Evolutionary conservation across 169 alveolate species (phyloP), one percentile per base, ranked within the genome.

Genomic region (Plasmodium relictum): DNA sequence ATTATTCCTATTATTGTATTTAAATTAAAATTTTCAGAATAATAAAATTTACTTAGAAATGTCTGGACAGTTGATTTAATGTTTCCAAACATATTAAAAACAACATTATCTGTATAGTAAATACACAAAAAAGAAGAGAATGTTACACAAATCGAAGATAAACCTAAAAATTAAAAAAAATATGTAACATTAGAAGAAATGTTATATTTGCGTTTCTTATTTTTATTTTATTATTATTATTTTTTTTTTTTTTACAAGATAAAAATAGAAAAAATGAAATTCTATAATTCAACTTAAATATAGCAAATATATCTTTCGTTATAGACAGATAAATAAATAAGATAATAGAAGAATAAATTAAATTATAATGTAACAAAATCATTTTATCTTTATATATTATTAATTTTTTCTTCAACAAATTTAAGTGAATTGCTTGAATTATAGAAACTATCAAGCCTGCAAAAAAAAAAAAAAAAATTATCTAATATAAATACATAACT

Each of bases 71-170:
- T 78, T 2, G 89, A 78, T 18, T 78, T 78, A 4, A 78, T 78
- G 39, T 78, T 78, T 41, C 89, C 89, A 50, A 78, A 65, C 89
- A 78, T 78, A 68, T 78, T 78, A 50, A 22, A 78, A 68, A 66
- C 78, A 56, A 78, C 89, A 39, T 78, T 78, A 50, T 78, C 89
- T 18, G 89, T 78, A 70, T 78, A 78, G 42, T 78, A 59, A 50
- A 78, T 65, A 44, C 89, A 78, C 31, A 78, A 18, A 70, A 78
- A 78, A 48, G 89, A 78, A 12, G 89, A 78, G 22, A 78, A 78
- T 3, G 89, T 78, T 24, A 78, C 89, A 62, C n/a, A 62, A 20
- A 78, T 65, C 31, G 89, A 62, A 6, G 89, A 62, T 44, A 78
- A 7, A 18, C 89, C 89, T 78, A 42, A 22, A 39, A 12, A 66